Base-by-base conservation (phyloP, 2,329 filamentous ascomycete genomes). In the Colletotrichum endophyticum region DNA sequence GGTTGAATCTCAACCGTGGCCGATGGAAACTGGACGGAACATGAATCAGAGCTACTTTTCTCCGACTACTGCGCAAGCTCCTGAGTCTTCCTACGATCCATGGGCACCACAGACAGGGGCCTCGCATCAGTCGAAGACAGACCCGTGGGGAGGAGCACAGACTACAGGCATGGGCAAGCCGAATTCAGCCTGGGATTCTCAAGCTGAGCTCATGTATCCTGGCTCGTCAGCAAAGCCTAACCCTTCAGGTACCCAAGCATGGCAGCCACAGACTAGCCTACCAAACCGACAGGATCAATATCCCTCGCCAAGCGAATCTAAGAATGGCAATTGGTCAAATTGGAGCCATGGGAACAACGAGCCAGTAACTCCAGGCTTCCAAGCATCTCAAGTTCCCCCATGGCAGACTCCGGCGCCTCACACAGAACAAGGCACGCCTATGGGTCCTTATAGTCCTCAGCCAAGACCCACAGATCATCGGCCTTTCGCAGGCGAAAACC, bases 381-480 rank as follows among this genome's bases (percentile, higher is more conserved):
- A 44, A 19, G 2, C 16, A 44, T 44, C 36, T 44, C 36, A 44
- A 5, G 36, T n/a, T 44, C 16, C 36, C 2, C 5, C 16, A 44
- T 2, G 16, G 36, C 36, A 44, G 36, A 11, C 36, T 44, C 4
- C 16, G 36, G 36, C 36, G 36, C 36, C 36, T 3, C 5, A 44
- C 8, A 3, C 8, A 44, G 36, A 19, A 19, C 16, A 44, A 2
- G 0, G 16, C 36, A 1, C 36, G 36, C 16, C 2, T 2, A 44
- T 2, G 2, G 16, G 36, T 44, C 36, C 2, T 19, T 44, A 44
- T 19, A 4, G 15, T 5, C 8, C 36, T 44, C 36, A 19, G 16
- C 36, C 8, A 19, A 19, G 16, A 16, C 16, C 16, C 16, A 5
- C 1, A 9, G 16, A 44, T 5, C 36, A 44, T 44, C 36, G 8